Conservation (phyloP, 106 monocot genomes). For the Allium sativum region DNA sequence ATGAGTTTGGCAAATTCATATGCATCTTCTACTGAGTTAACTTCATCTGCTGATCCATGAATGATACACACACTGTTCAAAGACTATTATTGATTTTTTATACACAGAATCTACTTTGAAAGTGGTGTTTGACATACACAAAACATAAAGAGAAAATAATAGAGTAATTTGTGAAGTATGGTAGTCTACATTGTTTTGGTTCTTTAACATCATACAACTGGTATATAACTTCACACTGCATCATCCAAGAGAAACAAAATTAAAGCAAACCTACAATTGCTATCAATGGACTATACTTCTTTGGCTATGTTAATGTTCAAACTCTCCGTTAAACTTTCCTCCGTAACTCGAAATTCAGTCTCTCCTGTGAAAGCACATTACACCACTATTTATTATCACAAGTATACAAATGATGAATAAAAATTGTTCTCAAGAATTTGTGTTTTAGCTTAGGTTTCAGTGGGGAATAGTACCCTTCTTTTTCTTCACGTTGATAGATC, state of each 20-base stretch:
- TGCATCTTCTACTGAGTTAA: slow-evolving; percentile 56
- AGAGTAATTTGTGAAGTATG: background rate
- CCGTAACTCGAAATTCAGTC: slow-evolving; percentile 48
- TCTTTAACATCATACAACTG: background rate
- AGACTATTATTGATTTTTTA: background rate
- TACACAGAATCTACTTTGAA: background rate
- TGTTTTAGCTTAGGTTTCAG: background rate
- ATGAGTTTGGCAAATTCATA: slow-evolving; percentile 44
- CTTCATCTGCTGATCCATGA: slow-evolving; percentile 78
- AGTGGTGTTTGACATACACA: background rate
- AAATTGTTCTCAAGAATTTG: background rate
- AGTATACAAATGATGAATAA: background rate
- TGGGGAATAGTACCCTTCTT: slow-evolving; percentile 32
- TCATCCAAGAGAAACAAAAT: background rate
- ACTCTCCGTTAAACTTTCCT: slow-evolving; percentile 71
- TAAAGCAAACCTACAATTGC: slow-evolving; percentile 39
- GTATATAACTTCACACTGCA: background rate
- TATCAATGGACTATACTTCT: slow-evolving; percentile 45
- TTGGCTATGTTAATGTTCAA: slow-evolving; percentile 57
- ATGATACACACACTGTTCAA: slow-evolving; percentile 58
- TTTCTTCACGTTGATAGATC: slow-evolving; percentile 74
- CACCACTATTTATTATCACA: background rate
- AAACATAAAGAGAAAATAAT: background rate
- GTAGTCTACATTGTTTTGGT: background rate
- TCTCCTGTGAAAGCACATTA: slow-evolving; percentile 28